Conservation (phyloP, 768 basidiomycete species). For the Myochromella boudieri region DNA sequence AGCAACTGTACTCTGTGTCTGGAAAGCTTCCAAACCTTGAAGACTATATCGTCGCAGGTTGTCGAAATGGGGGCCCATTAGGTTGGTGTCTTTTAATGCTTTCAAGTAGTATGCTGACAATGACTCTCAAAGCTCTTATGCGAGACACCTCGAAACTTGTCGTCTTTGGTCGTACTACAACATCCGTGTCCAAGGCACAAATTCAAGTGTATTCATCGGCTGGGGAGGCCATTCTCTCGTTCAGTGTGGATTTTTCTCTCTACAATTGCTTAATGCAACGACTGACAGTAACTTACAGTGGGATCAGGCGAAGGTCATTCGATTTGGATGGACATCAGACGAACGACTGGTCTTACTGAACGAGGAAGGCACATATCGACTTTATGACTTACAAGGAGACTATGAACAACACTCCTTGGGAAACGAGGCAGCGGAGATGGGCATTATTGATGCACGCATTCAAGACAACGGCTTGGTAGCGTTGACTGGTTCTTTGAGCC, state of each 20-base stretch:
- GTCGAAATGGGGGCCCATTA: constrained; percentile 85
- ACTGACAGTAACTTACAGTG: constrained; percentile 52
- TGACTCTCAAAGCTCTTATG: constrained; percentile 66
- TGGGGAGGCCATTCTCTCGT: constrained; percentile 65
- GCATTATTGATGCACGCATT: constrained; percentile 82
- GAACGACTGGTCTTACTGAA: constrained; percentile 84
- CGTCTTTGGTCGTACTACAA: constrained; percentile 58
- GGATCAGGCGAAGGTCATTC: constrained; percentile 83
- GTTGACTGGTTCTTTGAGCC: constrained; percentile 68
- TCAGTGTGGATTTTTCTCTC: constrained; percentile 63
- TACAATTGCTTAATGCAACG: constrained; percentile 18
- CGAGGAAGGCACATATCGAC: constrained; percentile 88
- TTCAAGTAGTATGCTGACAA: not conserved
- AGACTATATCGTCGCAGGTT: constrained; percentile 80
- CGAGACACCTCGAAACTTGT: constrained; percentile 81
- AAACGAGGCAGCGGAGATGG: constrained; percentile 76
- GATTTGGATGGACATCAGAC: constrained; percentile 82
- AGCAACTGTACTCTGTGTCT: constrained; percentile 80
- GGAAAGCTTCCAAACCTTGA: constrained; percentile 77
- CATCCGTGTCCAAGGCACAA: constrained; percentile 70
- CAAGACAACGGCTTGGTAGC: constrained; percentile 89
- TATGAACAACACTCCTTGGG: constrained; percentile 87
- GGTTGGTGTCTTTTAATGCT: constrained; percentile 46
- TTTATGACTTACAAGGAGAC: constrained; percentile 86
- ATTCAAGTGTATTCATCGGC: constrained; percentile 88